phyloP scores from a whole-genome alignment of 2,329 filamentous ascomycete species.

The Tolypocladium endophyticum region DNA sequence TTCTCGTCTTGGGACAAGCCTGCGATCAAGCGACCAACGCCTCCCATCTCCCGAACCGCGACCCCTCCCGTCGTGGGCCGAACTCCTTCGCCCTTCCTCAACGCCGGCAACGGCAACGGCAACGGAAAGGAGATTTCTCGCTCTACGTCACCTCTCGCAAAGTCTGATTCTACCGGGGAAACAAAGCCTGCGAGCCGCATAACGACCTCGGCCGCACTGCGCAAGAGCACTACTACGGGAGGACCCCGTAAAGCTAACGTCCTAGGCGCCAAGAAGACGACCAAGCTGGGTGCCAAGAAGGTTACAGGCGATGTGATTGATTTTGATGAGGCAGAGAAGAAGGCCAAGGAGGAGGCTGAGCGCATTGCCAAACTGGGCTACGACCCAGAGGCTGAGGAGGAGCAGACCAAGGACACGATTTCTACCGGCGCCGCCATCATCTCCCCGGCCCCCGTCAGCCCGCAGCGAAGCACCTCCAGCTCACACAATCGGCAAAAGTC shows the following conservation, averaged over 20 bases:
- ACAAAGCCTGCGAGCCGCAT: conserved; percentile 57
- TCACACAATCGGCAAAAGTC: conserved; percentile 48
- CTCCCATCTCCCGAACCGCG: conserved; percentile 78
- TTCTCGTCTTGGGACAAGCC: conserved; percentile 99
- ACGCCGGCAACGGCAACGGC: conserved; percentile 46
- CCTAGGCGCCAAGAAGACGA: conserved; percentile 73
- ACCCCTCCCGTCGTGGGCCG: conserved; percentile 76
- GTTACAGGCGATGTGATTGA: conserved; percentile 71
- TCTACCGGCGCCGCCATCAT: conserved; percentile 53
- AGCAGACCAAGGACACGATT: conserved; percentile 33
- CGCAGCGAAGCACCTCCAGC: conserved; percentile 47
- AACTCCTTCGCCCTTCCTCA: conserved; percentile 84
- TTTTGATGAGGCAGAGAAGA: conserved; percentile 95
- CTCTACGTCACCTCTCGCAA: conserved; percentile 71
- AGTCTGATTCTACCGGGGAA: conserved; percentile 44
- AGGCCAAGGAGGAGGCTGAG: conserved; percentile 94
- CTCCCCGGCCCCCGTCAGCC: conserved; percentile 65
- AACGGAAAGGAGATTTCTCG: conserved; percentile 64
- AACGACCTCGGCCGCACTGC: conserved; percentile 69
- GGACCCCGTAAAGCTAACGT: conserved; percentile 74
- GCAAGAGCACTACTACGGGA: conserved; percentile 56
- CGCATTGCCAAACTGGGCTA: conserved; percentile 93
- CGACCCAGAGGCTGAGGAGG: conserved; percentile 77
- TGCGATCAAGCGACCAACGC: conserved; percentile 89
- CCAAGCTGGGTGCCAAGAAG: conserved; percentile 90